A percentile compares a stretch with the other conserved stretches of the same genome.
phyloP scores from a whole-genome alignment of 192 early-diverging fungal species.

The Mortierella claussenii region DNA sequence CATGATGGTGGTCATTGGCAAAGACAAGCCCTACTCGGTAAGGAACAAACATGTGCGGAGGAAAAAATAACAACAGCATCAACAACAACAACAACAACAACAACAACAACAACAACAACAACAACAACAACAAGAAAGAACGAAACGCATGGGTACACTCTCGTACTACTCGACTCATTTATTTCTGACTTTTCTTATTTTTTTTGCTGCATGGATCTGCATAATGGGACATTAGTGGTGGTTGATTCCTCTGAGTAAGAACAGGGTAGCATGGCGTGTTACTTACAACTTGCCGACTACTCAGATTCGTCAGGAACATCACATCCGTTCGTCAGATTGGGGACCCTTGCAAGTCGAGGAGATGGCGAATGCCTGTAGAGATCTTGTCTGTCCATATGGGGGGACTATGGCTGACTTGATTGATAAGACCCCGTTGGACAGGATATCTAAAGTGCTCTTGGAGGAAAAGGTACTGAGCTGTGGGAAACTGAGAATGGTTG shows the following conservation, averaged over 20 bases:
- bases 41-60: not conserved
- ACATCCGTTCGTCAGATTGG: constrained; percentile 42
- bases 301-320: constrained; percentile 33
- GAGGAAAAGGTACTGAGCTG: constrained; percentile 51
- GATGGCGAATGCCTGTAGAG: constrained; percentile 29
- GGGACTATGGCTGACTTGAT: constrained; percentile 35
- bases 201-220: not conserved
- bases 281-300: constrained; percentile 40
- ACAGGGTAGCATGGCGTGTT: constrained; percentile 41
- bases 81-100: not conserved
- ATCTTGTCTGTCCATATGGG: constrained; percentile 36
- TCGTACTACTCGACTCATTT: not conserved
- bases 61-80: not conserved
- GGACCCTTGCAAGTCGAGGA: constrained; percentile 24
- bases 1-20: constrained; percentile 48
- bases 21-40: constrained; percentile 51
- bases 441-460: constrained; percentile 36
- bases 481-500: too few species aligned
- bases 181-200: not conserved
- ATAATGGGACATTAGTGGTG: too few species aligned
- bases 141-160: not conserved
- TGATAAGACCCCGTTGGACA: constrained; percentile 32
- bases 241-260: constrained; percentile 36
- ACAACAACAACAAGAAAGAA: not conserved
- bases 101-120: not conserved